Conservation (phyloP, 2,329 filamentous ascomycete species). For the Pyricularia grisea region DNA sequence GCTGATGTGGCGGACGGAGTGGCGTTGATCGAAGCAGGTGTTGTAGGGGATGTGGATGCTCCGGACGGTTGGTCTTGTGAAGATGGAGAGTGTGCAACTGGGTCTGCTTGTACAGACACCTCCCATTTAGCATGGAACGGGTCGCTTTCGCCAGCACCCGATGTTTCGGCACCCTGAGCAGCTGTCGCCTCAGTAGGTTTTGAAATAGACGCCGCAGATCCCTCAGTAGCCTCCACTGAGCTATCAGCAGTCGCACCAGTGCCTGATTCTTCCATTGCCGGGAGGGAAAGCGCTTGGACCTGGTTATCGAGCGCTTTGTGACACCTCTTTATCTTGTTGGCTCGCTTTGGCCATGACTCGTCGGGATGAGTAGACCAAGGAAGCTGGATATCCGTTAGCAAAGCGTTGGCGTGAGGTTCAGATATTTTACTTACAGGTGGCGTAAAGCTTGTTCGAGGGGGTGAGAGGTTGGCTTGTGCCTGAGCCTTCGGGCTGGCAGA, state of each 20-base stretch:
- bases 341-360: conserved; percentile 36
- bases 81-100: conserved; percentile 13
- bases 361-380: conserved; percentile 49
- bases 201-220: conserved; percentile 8
- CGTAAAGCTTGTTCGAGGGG: conserved; percentile 26
- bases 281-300: conserved; percentile 29
- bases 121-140: neutral
- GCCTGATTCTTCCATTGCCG: conserved; percentile 24
- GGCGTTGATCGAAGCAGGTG: conserved; percentile 21
- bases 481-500: conserved; percentile 5
- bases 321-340: conserved; percentile 32
- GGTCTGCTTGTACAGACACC: neutral
- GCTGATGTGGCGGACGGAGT: conserved; percentile 13
- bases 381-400: conserved; percentile 31
- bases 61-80: conserved; percentile 22
- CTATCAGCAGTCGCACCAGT: conserved; percentile 15
- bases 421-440: conserved; percentile 37
- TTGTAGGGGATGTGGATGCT: conserved; percentile 24
- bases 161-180: neutral
- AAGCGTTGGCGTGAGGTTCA: conserved; percentile 1
- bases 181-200: neutral
- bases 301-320: conserved; percentile 24
- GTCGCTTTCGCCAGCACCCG: neutral
- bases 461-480: conserved; percentile 6
- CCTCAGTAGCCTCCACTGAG: conserved; percentile 14